A percentile compares a stretch with the other conserved stretches of the same genome.
Conservation (phyloP, 2,329 filamentous ascomycete species). For the Xylaria sp. region DNA sequence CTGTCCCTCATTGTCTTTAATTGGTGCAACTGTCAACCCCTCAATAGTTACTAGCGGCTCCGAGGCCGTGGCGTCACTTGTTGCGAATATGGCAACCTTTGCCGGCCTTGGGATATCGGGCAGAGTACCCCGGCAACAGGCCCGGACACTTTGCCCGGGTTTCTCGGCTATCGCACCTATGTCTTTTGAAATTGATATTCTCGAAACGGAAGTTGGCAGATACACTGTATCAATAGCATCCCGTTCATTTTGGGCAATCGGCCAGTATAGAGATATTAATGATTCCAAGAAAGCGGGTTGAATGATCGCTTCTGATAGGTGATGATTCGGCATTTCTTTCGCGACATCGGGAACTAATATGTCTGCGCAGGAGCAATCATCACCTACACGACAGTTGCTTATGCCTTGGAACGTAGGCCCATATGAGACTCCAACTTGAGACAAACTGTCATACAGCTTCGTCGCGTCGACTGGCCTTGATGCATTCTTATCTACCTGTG, state of each 20-base stretch:
- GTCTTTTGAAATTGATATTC: constrained; percentile 50
- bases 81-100: constrained; percentile 52
- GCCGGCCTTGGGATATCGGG: constrained; percentile 49
- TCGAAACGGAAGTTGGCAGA: constrained; percentile 55
- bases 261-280: constrained; percentile 56
- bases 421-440: constrained; percentile 59
- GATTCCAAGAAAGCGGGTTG: constrained; percentile 55
- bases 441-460: constrained; percentile 58
- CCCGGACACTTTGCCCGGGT: constrained; percentile 48
- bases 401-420: constrained; percentile 63
- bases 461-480: constrained; percentile 46
- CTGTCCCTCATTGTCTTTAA: constrained; percentile 50
- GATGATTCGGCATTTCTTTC: constrained; percentile 53
- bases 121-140: constrained; percentile 51
- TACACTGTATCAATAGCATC: constrained; percentile 52
- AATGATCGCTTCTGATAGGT: constrained; percentile 48
- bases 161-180: constrained; percentile 43
- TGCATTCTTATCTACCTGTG: constrained; percentile 45
- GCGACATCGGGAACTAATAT: constrained; percentile 51
- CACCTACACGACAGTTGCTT: constrained; percentile 55
- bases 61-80: constrained; percentile 40
- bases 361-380: constrained; percentile 49
- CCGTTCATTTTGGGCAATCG: constrained; percentile 48
- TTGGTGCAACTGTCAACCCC: constrained; percentile 53
- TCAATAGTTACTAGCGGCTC: constrained; percentile 52